Base-by-base conservation (phyloP, 257 asterid species). In the Mentha longifolia region DNA sequence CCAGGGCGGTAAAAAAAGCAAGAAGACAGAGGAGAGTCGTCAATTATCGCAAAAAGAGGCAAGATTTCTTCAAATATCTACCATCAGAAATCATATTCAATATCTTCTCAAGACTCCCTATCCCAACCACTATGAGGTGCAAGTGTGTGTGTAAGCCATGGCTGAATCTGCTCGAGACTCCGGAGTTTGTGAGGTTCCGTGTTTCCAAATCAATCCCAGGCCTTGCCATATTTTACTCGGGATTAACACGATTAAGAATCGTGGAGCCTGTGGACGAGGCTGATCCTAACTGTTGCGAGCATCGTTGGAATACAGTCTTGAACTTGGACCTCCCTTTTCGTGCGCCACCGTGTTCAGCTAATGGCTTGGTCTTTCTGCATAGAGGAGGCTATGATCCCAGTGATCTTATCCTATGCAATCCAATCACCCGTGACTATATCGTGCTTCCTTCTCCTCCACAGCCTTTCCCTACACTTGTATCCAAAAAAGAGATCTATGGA, bases 331-430 rank as follows among this genome's bases (percentile, higher is more conserved):
- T 19, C 42, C 16, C 66, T 17, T 6, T 7, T 14, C 1, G 2
- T 0, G 3, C 0, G 62, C 17, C 41, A 56, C 15, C 9, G 3
- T 8, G 17, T 16, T 49, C 55, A 1, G 55, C 11, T n/a, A n/a
- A 49, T 16, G 85, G 85, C 16, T 77, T 81, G 62, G 37, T 81
- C 28, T 68, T 62, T 10, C 50, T 62, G 5, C n/a, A n/a, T n/a
- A n/a, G n/a, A n/a, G n/a, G n/a, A n/a, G n/a, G n/a, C n/a, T n/a
- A n/a, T n/a, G n/a, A n/a, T n/a, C n/a, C n/a, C 0, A 43, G 63
- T 7, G 41, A 43, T 33, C n/a, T 71, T 20, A 67, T 31, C 42
- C 6, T 85, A 41, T 83, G 86, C 78, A 83, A 56, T 56, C 41
- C 62, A 6, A 1, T 56, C 41, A 56, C 41, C 3, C 61, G 61